Conservation (phyloP, 2,329 filamentous ascomycete genomes). For the Mollisiaceae sp. region DNA sequence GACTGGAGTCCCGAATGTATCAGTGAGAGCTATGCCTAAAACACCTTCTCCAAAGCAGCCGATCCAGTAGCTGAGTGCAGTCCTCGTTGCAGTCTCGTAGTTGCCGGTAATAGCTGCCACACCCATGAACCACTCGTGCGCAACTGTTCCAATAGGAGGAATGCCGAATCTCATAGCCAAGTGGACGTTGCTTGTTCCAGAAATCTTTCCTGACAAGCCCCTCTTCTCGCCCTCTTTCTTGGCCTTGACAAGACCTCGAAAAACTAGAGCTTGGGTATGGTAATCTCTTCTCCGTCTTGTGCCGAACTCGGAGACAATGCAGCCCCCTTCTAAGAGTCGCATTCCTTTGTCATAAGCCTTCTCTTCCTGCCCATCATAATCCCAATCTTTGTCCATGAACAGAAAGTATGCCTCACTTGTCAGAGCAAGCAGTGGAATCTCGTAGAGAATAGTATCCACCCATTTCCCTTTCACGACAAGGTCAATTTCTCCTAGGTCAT, state of each 20-base stretch:
- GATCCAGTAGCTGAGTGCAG: conserved; percentile 86
- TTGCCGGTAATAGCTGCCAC: conserved; percentile 89
- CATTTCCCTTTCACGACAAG: conserved; percentile 82
- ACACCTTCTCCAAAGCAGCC: conserved; percentile 86
- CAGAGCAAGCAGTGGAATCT: conserved; percentile 90
- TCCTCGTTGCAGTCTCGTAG: conserved; percentile 83
- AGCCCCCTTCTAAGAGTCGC: conserved; percentile 78
- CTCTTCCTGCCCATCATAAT: conserved; percentile 83
- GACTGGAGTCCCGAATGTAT: conserved; percentile 91
- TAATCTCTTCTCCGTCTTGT: conserved; percentile 89
- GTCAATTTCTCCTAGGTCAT: conserved; percentile 74
- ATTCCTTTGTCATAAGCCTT: conserved; percentile 83
- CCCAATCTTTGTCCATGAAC: conserved; percentile 94
- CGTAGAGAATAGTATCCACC: conserved; percentile 96
- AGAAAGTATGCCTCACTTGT: conserved; percentile 97
- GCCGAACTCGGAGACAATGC: conserved; percentile 92
- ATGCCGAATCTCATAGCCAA: conserved; percentile 92
- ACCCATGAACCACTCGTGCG: conserved; percentile 99
- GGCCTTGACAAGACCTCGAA: conserved; percentile 82
- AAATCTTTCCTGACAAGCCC: conserved; percentile 73
- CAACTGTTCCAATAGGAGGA: conserved; percentile 84
- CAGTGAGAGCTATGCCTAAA: conserved; percentile 87
- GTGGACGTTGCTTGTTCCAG: conserved; percentile 95
- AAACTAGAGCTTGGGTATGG: conserved; percentile 90
- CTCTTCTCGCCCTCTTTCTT: conserved; percentile 70